Evolutionary conservation across 768 basidiomycete species (phyloP).

Genomic region (Panellus pusillus): DNA sequence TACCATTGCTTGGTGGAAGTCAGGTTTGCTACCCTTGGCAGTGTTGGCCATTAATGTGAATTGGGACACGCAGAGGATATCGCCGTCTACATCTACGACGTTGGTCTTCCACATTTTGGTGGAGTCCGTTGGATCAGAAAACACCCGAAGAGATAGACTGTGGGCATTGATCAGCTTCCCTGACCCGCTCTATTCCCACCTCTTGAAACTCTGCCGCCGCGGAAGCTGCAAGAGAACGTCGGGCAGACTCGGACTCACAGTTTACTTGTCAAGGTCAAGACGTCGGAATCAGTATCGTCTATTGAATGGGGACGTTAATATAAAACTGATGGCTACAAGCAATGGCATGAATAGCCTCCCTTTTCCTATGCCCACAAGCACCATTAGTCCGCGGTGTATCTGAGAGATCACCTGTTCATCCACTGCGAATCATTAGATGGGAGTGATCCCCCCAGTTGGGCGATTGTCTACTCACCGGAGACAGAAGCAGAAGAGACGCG

Average conservation of each 20-base stretch:
- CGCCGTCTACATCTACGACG: constrained; percentile 87
- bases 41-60: constrained; percentile 90
- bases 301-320: not conserved
- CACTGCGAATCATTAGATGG: constrained; percentile 46
- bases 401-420: constrained; percentile 76
- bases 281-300: constrained; percentile 84
- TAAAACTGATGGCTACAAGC: not conserved
- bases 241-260: constrained; percentile 48
- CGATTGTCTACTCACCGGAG: constrained; percentile 47
- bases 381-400: constrained; percentile 85
- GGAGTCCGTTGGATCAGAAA: constrained; percentile 54
- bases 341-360: constrained; percentile 49
- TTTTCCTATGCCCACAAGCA: constrained; percentile 85
- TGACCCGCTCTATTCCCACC: not conserved
- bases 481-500: constrained; percentile 85
- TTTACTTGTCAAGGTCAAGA: constrained; percentile 74
- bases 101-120: constrained; percentile 82
- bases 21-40: constrained; percentile 84
- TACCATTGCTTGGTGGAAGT: constrained; percentile 94
- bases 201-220: too few relatives aligned
- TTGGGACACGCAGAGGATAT: constrained; percentile 92
- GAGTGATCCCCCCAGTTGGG: not conserved
- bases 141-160: constrained; percentile 74
- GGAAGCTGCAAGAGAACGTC: not conserved
- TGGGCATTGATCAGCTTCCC: constrained; percentile 6